phyloP scores from a whole-genome alignment of 2,329 filamentous ascomycete genomes.

The Blastomyces gilchristii region DNA sequence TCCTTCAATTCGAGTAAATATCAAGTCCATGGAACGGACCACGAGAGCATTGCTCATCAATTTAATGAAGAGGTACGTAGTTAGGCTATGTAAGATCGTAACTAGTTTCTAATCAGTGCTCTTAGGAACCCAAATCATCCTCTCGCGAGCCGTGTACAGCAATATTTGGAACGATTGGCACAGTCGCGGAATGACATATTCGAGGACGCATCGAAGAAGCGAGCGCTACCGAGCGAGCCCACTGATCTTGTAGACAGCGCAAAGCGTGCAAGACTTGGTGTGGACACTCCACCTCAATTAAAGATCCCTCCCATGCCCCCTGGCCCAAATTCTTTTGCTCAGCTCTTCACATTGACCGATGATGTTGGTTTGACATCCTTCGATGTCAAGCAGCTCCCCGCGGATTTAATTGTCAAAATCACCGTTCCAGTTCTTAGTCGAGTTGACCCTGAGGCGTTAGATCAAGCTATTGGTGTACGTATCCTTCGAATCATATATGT shows the following conservation, averaged over 20 bases:
- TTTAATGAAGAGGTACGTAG: conserved; percentile 60
- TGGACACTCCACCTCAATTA: conserved; percentile 38
- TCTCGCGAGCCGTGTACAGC: conserved; percentile 66
- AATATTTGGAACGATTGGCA: conserved; percentile 73
- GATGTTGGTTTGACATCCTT: conserved; percentile 67
- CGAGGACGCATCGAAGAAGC: conserved; percentile 67
- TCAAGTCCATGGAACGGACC: conserved; percentile 93
- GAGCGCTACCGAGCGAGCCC: conserved; percentile 59
- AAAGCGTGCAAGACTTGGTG: conserved; percentile 68
- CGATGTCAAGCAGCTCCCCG: conserved; percentile 69
- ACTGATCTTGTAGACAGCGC: conserved; percentile 60
- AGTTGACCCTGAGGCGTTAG: conserved; percentile 58
- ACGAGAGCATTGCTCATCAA: conserved; percentile 74
- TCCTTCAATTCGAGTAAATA: conserved; percentile 65
- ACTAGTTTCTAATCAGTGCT: conserved; percentile 17
- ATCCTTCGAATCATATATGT: not conserved
- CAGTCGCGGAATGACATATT: conserved; percentile 68
- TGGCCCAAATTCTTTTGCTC: conserved; percentile 66
- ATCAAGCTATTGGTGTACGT: conserved; percentile 60
- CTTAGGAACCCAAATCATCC: conserved; percentile 69
- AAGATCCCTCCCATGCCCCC: conserved; percentile 61
- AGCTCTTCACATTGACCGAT: conserved; percentile 75
- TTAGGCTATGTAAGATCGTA: conserved; percentile 1
- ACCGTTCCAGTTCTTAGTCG: conserved; percentile 66
- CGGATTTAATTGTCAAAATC: conserved; percentile 67